Conservation (phyloP, 768 basidiomycete genomes). For the Auricularia cornea region DNA sequence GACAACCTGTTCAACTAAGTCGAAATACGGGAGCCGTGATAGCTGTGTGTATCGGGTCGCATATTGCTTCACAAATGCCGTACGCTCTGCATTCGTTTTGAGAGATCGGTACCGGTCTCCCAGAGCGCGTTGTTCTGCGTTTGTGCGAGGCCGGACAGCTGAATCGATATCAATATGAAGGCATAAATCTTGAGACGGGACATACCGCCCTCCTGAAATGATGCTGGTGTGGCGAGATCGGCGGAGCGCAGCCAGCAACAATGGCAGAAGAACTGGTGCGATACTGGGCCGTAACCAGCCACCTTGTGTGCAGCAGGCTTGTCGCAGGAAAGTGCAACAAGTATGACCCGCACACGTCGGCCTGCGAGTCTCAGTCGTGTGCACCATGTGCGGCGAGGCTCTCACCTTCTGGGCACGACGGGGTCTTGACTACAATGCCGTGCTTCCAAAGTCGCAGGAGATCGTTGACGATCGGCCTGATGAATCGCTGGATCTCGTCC, state of each 20-base stretch:
- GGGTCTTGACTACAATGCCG: conserved; percentile 17
- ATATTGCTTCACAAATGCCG: conserved; percentile 13
- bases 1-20: conserved; percentile 18
- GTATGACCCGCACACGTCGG: conserved; percentile 21
- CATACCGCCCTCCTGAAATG: conserved; percentile 17
- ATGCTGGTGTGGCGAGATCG: conserved; percentile 13
- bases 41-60: conserved; percentile 19
- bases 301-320: conserved; percentile 32
- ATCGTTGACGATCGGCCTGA: conserved; percentile 20
- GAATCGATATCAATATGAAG: too few relatives aligned
- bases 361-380: conserved; percentile 5
- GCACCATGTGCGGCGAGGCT: background rate
- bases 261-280: conserved; percentile 27
- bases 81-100: background rate
- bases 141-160: conserved; percentile 7
- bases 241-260: conserved; percentile 25
- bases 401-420: conserved; percentile 17
- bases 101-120: conserved; percentile 6
- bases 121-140: conserved; percentile 10
- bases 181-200: too few relatives aligned
- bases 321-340: conserved; percentile 29
- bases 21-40: conserved; percentile 21
- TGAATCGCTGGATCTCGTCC: conserved; percentile 21
- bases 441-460: conserved; percentile 17
- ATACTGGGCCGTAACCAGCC: conserved; percentile 22